A percentile compares a stretch with the other conserved stretches of the same genome.
phyloP scores from a whole-genome alignment of 2,329 filamentous ascomycete species.

The Alternaria sp. region DNA sequence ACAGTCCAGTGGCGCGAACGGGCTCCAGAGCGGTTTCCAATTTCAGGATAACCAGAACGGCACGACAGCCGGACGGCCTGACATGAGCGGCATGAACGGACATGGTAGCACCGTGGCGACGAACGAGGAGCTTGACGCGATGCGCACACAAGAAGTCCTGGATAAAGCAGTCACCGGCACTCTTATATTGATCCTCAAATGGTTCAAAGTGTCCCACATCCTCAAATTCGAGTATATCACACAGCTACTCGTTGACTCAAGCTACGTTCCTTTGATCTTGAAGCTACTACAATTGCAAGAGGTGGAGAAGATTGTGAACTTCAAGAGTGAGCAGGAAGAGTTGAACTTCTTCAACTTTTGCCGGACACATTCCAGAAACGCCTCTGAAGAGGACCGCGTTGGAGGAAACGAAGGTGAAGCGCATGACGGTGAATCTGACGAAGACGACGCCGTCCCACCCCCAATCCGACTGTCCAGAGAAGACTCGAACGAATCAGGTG shows the following conservation, averaged over 20 bases:
- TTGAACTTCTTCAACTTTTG: conserved; percentile 93
- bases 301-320: conserved; percentile 86
- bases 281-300: conserved; percentile 96
- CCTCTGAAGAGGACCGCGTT: conserved; percentile 35
- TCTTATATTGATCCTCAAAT: conserved; percentile 87
- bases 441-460: conserved; percentile 78
- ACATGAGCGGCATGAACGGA: conserved; percentile 43
- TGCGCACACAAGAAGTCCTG: conserved; percentile 83
- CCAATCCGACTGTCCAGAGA: conserved; percentile 69
- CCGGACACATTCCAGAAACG: conserved; percentile 71
- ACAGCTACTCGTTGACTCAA: conserved; percentile 90
- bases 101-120: conserved; percentile 37
- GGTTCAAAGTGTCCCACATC: conserved; percentile 94
- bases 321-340: conserved; percentile 80
- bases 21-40: conserved; percentile 56
- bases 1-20: conserved; percentile 59
- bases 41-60: conserved; percentile 52
- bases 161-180: conserved; percentile 92
- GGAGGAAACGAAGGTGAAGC: conserved; percentile 24
- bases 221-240: conserved; percentile 96
- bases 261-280: conserved; percentile 89
- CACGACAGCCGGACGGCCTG: conserved; percentile 34
- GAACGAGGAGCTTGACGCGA: conserved; percentile 78
- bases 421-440: conserved; percentile 41
- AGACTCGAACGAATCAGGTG: conserved; percentile 36